Percentiles rank a stretch among this genome's conserved stretches.
These are phyloP conservation scores for Pezicula radicicola DNA, from an alignment of 2,329 filamentous ascomycete genomes.

Conservation along the genomic window DNA sequence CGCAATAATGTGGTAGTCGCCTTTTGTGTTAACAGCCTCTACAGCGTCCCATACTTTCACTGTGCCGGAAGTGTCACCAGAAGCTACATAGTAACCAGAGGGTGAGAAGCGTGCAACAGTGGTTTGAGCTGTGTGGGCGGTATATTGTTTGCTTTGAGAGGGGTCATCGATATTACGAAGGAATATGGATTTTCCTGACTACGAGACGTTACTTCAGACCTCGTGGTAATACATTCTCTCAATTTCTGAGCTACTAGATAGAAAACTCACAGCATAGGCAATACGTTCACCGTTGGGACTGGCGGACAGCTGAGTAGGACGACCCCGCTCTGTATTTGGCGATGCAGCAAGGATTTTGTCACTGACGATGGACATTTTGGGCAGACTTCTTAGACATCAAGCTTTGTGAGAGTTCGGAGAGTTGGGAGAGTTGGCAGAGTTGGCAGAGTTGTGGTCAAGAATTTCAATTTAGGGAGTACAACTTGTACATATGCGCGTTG, in stretches of 20 bases:
- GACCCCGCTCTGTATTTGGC: slow-evolving; percentile 79
- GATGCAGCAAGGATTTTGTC: slow-evolving; percentile 78
- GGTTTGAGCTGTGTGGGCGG: slow-evolving; percentile 81
- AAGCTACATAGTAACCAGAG: slow-evolving; percentile 91
- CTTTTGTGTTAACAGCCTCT: slow-evolving; percentile 80
- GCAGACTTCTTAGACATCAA: neutral
- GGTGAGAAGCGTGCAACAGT: slow-evolving; percentile 93
- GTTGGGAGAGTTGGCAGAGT: too few species aligned
- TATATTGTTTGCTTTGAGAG: slow-evolving; percentile 82
- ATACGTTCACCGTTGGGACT: slow-evolving; percentile 89
- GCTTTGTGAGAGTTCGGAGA: neutral
- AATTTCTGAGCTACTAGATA: neutral
- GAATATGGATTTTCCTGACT: slow-evolving; percentile 97
- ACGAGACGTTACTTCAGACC: slow-evolving; percentile 5
- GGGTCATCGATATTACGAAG: slow-evolving; percentile 92
- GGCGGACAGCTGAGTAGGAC: slow-evolving; percentile 83
- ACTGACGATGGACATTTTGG: slow-evolving; percentile 47
- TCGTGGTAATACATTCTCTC: neutral
- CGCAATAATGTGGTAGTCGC: slow-evolving; percentile 91
- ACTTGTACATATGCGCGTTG: neutral
- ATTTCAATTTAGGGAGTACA: neutral
- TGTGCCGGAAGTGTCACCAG: slow-evolving; percentile 79
- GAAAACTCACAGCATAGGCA: slow-evolving; percentile 75
- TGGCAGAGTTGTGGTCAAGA: neutral
- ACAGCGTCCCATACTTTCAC: slow-evolving; percentile 93